phyloP scores from a whole-genome alignment of 2,329 filamentous ascomycete genomes.

The Fusarium sp. region DNA sequence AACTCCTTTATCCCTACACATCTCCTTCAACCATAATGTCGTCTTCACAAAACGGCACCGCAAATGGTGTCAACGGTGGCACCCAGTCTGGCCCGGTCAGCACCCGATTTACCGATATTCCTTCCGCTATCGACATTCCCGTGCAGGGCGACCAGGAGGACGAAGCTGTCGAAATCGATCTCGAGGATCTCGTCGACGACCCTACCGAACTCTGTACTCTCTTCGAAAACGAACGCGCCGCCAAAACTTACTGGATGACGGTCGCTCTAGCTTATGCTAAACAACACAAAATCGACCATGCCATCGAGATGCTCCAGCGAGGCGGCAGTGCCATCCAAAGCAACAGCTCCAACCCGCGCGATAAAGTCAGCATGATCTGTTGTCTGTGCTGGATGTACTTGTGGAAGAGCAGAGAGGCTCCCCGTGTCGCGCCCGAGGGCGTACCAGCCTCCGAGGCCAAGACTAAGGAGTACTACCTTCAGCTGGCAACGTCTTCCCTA shows the following conservation, averaged over 20 bases:
- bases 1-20: slow-evolving; percentile 18
- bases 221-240: slow-evolving; percentile 92
- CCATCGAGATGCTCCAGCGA: slow-evolving; percentile 79
- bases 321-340: slow-evolving; percentile 79
- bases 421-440: slow-evolving; percentile 72
- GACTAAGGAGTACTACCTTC: slow-evolving; percentile 94
- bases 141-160: slow-evolving; percentile 75
- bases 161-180: slow-evolving; percentile 89
- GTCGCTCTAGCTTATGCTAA: slow-evolving; percentile 97
- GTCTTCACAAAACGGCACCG: slow-evolving; percentile 58
- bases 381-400: slow-evolving; percentile 93
- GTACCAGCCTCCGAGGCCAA: slow-evolving; percentile 77
- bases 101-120: slow-evolving; percentile 74
- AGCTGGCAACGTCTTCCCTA: slow-evolving; percentile 88
- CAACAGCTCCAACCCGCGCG: slow-evolving; percentile 79
- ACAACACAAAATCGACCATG: slow-evolving; percentile 90
- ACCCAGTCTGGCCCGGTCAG: slow-evolving; percentile 57
- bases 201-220: slow-evolving; percentile 95
- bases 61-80: slow-evolving; percentile 61
- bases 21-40: slow-evolving; percentile 54
- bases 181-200: slow-evolving; percentile 92
- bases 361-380: slow-evolving; percentile 86
- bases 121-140: slow-evolving; percentile 74
- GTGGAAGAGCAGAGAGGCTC: slow-evolving; percentile 87
- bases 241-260: slow-evolving; percentile 97